Percentiles rank a stretch among this genome's conserved stretches.
These are phyloP conservation scores for Eucalyptus guilfoylei DNA, from an alignment of 345 rosid species.

Conservation along the genomic window DNA sequence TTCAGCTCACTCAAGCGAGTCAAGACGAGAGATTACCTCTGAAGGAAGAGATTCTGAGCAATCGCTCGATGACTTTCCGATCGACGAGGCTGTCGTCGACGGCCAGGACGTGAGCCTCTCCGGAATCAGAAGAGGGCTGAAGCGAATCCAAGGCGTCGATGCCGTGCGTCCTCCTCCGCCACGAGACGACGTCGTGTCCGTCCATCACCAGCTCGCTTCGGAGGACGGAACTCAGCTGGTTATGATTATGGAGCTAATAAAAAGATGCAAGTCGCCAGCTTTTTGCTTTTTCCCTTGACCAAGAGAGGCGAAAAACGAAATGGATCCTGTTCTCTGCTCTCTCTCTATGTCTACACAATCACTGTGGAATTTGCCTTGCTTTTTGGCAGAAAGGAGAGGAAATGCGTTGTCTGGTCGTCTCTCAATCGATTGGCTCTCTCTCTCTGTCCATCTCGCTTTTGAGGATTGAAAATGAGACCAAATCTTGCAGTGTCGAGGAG, in stretches of 20 bases:
- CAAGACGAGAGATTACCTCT: background rate
- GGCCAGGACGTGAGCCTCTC: slow-evolving; percentile 12
- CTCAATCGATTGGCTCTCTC: background rate
- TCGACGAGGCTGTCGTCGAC: slow-evolving; percentile 18
- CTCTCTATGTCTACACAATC: background rate
- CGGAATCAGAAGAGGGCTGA: background rate
- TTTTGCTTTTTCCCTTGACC: background rate
- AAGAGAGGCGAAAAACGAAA: background rate
- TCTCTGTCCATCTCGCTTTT: background rate
- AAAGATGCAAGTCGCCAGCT: background rate
- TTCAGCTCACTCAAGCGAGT: background rate
- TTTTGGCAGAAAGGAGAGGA: background rate
- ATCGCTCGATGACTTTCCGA: slow-evolving; percentile 15
- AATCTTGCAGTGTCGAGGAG: background rate
- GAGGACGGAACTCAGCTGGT: background rate
- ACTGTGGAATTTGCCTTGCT: background rate
- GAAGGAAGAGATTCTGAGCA: slow-evolving; percentile 4
- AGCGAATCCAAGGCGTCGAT: background rate
- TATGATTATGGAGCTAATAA: background rate
- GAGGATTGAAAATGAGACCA: background rate
- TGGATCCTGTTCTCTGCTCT: background rate
- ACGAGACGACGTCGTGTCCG: background rate
- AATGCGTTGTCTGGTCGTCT: background rate
- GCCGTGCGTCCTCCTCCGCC: background rate
- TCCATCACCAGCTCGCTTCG: background rate